phyloP scores from a whole-genome alignment of 2,329 filamentous ascomycete species.

The Aspergillus felis region DNA sequence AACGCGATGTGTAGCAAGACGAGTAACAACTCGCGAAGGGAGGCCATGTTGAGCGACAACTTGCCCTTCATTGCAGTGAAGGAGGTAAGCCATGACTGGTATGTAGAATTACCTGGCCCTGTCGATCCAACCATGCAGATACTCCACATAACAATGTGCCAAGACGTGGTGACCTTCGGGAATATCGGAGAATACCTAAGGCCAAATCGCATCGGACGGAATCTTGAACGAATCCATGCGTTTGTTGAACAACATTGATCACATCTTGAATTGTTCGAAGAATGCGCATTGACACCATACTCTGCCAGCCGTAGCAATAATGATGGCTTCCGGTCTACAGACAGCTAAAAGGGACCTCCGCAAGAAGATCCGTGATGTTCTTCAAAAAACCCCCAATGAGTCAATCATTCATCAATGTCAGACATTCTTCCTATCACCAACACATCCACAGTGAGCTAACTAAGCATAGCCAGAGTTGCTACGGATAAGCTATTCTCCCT shows the following conservation, averaged over 20 bases:
- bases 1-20: background rate
- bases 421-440: slow-evolving; percentile 2
- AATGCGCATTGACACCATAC: background rate
- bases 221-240: background rate
- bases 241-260: background rate
- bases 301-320: slow-evolving; percentile 6
- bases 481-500: slow-evolving; percentile 63
- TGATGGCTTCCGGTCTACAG: slow-evolving; percentile 54
- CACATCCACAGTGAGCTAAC: slow-evolving; percentile 18
- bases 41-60: background rate
- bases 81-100: slow-evolving; percentile 8
- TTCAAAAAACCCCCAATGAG: slow-evolving; percentile 60
- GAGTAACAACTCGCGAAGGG: slow-evolving; percentile 4
- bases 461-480: slow-evolving; percentile 57
- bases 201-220: background rate
- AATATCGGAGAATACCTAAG: background rate
- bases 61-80: slow-evolving; percentile 5
- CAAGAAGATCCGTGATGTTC: slow-evolving; percentile 61
- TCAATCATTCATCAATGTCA: slow-evolving; percentile 67
- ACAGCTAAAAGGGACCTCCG: slow-evolving; percentile 74
- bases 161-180: slow-evolving; percentile 4
- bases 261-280: background rate
- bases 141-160: slow-evolving; percentile 9
- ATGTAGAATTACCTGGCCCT: background rate
- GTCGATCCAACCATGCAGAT: slow-evolving; percentile 11